These are phyloP conservation scores for Colletotrichum spaethianum DNA, from an alignment of 2,329 filamentous ascomycete species.

Conservation along the genomic window DNA sequence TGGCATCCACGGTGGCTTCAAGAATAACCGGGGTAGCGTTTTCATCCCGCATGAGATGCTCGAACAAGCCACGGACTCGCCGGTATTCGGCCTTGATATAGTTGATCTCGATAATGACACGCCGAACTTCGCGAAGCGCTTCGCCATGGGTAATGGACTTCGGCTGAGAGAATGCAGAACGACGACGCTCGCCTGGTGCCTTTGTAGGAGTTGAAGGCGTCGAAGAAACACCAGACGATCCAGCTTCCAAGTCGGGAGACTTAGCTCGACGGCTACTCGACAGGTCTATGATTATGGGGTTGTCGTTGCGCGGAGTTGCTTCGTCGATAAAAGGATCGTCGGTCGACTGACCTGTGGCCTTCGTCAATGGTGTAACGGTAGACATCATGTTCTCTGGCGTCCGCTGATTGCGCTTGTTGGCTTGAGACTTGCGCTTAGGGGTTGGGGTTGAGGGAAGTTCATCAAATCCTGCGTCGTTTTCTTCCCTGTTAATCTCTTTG, in stretches of 20 bases:
- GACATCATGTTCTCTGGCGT: not conserved
- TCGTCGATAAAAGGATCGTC: not conserved
- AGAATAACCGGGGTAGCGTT: slow-evolving; percentile 8
- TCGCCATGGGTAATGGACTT: not conserved
- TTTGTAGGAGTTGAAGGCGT: slow-evolving; percentile 16
- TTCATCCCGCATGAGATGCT: slow-evolving; percentile 1
- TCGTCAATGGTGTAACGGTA: not conserved
- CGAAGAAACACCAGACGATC: not conserved
- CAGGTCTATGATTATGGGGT: not conserved
- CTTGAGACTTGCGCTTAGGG: not conserved
- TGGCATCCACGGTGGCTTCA: not conserved
- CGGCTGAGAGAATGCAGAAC: no score
- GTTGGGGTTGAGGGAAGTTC: no score
- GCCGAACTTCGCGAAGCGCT: not conserved
- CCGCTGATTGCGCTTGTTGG: not conserved
- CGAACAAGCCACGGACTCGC: not conserved
- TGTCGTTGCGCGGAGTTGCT: not conserved
- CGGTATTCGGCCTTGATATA: not conserved
- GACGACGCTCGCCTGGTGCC: slow-evolving; percentile 2
- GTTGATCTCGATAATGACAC: not conserved
- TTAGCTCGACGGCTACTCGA: not conserved
- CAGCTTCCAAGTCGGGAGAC: not conserved
- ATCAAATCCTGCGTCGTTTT: not conserved
- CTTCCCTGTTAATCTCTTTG: not conserved
- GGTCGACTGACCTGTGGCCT: not conserved